phyloP scores from a whole-genome alignment of 2,329 filamentous ascomycete genomes.

The Sclerotinia spermophila region DNA sequence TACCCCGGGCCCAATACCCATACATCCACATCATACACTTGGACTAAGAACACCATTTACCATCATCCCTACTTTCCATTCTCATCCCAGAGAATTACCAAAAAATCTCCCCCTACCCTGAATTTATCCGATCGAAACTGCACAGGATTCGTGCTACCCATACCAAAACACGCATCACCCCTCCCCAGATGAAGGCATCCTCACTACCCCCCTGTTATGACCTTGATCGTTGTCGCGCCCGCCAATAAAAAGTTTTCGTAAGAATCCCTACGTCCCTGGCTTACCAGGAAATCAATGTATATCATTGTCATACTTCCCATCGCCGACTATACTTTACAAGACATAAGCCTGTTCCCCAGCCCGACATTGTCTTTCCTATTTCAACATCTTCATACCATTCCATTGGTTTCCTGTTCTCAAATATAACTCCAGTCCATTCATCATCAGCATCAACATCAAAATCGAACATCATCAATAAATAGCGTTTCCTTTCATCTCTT shows the following conservation, averaged over 20 bases:
- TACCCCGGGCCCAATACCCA: slow-evolving; percentile 11
- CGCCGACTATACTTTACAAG: slow-evolving; percentile 17
- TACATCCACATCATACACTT: slow-evolving; percentile 6
- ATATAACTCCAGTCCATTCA: slow-evolving; percentile 6
- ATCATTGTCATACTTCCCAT: slow-evolving; percentile 21
- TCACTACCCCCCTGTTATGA: slow-evolving; percentile 15
- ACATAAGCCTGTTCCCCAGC: slow-evolving; percentile 19
- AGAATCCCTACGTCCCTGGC: slow-evolving; percentile 14
- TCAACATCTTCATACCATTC: slow-evolving; percentile 15
- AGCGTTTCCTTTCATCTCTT: slow-evolving; percentile 1
- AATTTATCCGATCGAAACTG: slow-evolving; percentile 18
- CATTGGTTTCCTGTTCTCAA: slow-evolving; percentile 10
- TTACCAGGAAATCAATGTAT: slow-evolving; percentile 18
- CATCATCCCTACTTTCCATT: slow-evolving; percentile 2
- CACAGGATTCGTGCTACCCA: slow-evolving; percentile 19
- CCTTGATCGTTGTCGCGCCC: slow-evolving; percentile 19
- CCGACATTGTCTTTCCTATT: slow-evolving; percentile 14
- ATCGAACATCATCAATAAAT: neutral
- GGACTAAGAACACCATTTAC: neutral
- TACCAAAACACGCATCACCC: slow-evolving; percentile 17
- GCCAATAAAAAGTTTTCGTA: slow-evolving; percentile 21
- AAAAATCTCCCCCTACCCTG: slow-evolving; percentile 13
- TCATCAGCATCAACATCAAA: neutral
- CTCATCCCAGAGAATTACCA: neutral
- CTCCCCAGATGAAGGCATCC: slow-evolving; percentile 16